phyloP scores from a whole-genome alignment of 805 yeast genomes.

The Tetrapisispora taiwanensis region DNA sequence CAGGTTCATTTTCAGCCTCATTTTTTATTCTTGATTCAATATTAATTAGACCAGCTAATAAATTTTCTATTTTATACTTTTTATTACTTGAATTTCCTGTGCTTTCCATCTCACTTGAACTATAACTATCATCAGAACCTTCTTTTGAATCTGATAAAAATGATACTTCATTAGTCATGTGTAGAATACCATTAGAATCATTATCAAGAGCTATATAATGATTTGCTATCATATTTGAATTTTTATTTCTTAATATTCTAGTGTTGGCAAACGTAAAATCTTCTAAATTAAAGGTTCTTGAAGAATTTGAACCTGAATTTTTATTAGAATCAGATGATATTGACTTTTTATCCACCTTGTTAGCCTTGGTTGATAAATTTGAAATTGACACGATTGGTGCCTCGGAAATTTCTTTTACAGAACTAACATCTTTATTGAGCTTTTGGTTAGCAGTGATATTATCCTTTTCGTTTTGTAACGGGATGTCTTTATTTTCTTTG shows the following conservation, averaged over 20 bases:
- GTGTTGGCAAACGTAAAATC: neutral
- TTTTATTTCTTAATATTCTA: neutral
- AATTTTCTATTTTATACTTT: neutral
- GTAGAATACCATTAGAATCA: neutral
- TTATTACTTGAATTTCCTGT: neutral
- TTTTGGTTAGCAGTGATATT: too few species aligned
- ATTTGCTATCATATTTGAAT: neutral
- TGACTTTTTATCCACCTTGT: too few species aligned
- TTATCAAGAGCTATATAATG: neutral
- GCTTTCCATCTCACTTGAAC: conserved; percentile 1
- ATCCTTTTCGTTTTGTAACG: too few species aligned
- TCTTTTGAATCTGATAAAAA: neutral
- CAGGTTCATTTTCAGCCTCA: neutral
- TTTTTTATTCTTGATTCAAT: neutral
- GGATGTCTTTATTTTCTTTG: too few species aligned
- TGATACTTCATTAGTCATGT: neutral
- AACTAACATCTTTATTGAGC: too few species aligned
- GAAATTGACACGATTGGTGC: too few species aligned
- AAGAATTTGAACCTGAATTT: neutral
- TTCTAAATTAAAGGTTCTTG: neutral
- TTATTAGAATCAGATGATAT: too few species aligned
- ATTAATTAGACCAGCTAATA: conserved; percentile 1
- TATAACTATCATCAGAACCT: neutral
- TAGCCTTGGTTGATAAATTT: too few species aligned
- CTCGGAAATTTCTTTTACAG: too few species aligned